These are phyloP conservation scores for Comarum palustre DNA, from an alignment of 306 rosid genomes.

Conservation along the genomic window DNA sequence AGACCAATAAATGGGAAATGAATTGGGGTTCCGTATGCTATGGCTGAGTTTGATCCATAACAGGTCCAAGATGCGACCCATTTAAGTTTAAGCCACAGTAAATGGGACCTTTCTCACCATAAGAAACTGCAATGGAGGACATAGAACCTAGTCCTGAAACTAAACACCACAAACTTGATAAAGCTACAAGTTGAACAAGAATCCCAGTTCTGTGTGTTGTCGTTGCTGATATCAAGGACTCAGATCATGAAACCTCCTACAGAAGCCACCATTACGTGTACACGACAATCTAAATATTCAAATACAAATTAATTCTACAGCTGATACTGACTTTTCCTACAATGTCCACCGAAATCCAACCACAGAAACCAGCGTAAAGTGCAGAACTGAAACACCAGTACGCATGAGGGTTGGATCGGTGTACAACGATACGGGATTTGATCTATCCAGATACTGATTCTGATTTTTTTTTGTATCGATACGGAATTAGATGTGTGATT, in stretches of 20 bases:
- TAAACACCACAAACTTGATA: slow-evolving; percentile 42
- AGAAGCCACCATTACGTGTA: slow-evolving; percentile 35
- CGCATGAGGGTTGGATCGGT: no score
- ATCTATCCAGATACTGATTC: no score
- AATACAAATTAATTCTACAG: background rate
- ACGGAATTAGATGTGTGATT: no score
- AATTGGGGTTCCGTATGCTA: slow-evolving; percentile 66
- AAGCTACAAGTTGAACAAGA: slow-evolving; percentile 33
- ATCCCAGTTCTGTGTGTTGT: slow-evolving; percentile 36
- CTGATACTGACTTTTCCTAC: slow-evolving; percentile 1
- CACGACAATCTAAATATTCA: slow-evolving; percentile 19
- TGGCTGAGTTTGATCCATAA: slow-evolving; percentile 74
- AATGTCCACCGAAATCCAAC: background rate
- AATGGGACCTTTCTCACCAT: slow-evolving; percentile 79
- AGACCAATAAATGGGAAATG: slow-evolving; percentile 67
- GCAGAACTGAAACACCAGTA: slow-evolving; percentile 5
- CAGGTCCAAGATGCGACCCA: slow-evolving; percentile 84
- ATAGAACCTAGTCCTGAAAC: slow-evolving; percentile 83
- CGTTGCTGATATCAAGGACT: slow-evolving; percentile 37
- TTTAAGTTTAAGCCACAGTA: slow-evolving; percentile 77
- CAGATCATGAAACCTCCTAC: slow-evolving; percentile 29
- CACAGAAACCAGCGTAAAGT: background rate
- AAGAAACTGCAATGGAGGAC: slow-evolving; percentile 82
- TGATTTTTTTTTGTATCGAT: no score
- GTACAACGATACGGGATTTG: no score